phyloP scores from a whole-genome alignment of 1,284 basidiomycete genomes.

The Phenoliferia sp. region DNA sequence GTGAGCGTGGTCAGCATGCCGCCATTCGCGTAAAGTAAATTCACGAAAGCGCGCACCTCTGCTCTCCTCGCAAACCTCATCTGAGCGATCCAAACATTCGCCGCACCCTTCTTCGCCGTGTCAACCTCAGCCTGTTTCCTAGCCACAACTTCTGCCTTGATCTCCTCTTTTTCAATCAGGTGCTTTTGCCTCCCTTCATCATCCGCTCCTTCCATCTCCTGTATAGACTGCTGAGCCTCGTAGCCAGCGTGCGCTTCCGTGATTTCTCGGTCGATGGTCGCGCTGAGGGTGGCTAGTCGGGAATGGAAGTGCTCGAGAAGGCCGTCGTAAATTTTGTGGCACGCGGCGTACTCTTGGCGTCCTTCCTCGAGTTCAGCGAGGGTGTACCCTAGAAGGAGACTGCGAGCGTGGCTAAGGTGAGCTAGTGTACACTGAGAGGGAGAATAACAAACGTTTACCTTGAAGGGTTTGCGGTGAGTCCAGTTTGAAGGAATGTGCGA shows the following conservation, averaged over 20 bases:
- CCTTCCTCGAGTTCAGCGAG: conserved; percentile 78
- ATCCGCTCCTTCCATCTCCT: conserved; percentile 31
- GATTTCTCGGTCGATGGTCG: conserved; percentile 49
- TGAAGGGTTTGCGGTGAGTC: conserved; percentile 80
- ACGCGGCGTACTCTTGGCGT: conserved; percentile 37
- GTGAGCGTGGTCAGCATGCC: not conserved
- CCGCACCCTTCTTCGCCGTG: conserved; percentile 47
- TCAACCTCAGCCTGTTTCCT: conserved; percentile 47
- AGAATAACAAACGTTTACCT: conserved; percentile 52
- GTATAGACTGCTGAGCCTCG: conserved; percentile 40
- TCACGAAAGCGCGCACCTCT: conserved; percentile 49
- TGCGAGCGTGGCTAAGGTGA: conserved; percentile 40
- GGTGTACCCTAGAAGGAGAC: conserved; percentile 83
- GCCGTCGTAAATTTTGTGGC: conserved; percentile 50
- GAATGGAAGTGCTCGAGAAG: conserved; percentile 64
- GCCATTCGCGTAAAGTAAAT: not conserved
- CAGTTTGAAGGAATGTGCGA: conserved; percentile 69
- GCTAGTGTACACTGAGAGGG: conserved; percentile 10
- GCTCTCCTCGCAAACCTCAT: conserved; percentile 87
- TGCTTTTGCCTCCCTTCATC: conserved; percentile 48
- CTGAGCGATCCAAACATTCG: conserved; percentile 68
- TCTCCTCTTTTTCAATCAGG: conserved; percentile 43
- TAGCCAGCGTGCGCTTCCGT: conserved; percentile 43
- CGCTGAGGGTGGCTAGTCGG: conserved; percentile 68
- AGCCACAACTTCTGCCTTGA: conserved; percentile 40